Base-by-base conservation (phyloP, 2,329 filamentous ascomycete genomes). In the Botrytis squamosa region DNA sequence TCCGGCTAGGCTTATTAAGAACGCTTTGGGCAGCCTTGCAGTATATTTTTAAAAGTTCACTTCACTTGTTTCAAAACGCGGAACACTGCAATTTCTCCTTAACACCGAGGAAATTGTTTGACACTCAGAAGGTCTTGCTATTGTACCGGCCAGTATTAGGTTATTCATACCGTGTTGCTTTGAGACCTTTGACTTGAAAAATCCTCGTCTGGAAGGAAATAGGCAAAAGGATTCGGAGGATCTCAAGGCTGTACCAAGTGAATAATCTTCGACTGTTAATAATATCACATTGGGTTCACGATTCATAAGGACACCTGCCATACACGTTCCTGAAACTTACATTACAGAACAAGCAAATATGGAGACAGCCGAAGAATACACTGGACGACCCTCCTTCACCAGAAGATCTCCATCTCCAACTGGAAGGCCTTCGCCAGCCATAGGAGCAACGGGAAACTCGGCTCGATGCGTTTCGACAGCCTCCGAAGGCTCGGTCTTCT, bases 391-490 rank as follows among this genome's bases (percentile, higher is more conserved):
- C 29, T 79, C 79, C 20, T 77, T 81, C 73, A 75, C 76, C 29
- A 75, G 78, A 74, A 76, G 78, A 74, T 92, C 91, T 52, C 91
- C 91, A n/a, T 88, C 90, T 69, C 89, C 90, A 55, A 89, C 90
- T 78, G 83, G 85, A 29, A 85, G 87, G 29, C 91, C 92, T 10
- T 87, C 87, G n/a, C 85, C 87, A 57, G 89, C 91, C 73, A 84
- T 92, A 73, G 87, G 88, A 59, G 85, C 88, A 60, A 86, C 86
- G 63, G 85, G 88, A 20, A 84, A 86, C 73, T 85, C 91, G 71
- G 87, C 89, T 71, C 90, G 91, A 75, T 90, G 88, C 77, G 83
- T 92, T 49, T 94, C 91, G 2, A 88, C 89, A 65, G 85, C 87
- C 25, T 81, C 80, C 4, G 76, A 77, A 20, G 75, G 70, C 40